Percentiles rank a stretch among this genome's conserved stretches.
Evolutionary conservation across 2,329 filamentous ascomycete genomes (phyloP).

Genomic region (Dactylonectria macrodidyma): DNA sequence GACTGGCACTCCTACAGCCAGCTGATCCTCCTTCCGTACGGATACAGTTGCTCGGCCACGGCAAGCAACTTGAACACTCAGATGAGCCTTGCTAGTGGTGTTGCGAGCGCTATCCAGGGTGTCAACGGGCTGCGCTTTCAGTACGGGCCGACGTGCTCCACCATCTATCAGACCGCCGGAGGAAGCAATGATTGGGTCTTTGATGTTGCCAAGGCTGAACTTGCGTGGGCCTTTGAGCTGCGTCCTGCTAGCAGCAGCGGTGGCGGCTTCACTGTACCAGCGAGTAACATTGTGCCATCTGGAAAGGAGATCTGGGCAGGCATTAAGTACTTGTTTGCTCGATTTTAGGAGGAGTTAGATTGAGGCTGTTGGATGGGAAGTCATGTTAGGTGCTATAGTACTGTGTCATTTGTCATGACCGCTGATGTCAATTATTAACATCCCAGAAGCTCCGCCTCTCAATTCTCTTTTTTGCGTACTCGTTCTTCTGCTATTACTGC

Average conservation of each 20-base stretch:
- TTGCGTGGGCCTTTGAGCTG: conserved; percentile 59
- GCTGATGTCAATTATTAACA: no score
- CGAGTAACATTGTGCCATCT: conserved; percentile 57
- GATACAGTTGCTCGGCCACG: conserved; percentile 68
- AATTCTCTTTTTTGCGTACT: no score
- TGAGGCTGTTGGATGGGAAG: background rate
- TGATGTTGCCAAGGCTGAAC: conserved; percentile 59
- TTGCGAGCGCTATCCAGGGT: conserved; percentile 64
- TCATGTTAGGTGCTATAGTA: no score
- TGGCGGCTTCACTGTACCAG: conserved; percentile 35
- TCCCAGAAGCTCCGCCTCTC: no score
- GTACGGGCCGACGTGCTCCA: conserved; percentile 70
- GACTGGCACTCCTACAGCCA: conserved; percentile 78
- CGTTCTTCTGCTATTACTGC: no score
- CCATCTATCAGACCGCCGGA: conserved; percentile 71
- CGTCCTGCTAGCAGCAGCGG: conserved; percentile 49
- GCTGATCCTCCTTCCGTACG: conserved; percentile 70
- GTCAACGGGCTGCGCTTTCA: conserved; percentile 58
- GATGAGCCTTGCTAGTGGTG: conserved; percentile 62
- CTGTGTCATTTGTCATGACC: no score
- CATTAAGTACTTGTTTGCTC: conserved; percentile 56
- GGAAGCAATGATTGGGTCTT: conserved; percentile 62
- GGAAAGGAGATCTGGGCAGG: conserved; percentile 61
- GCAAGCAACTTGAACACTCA: conserved; percentile 64
- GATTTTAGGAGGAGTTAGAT: conserved; percentile 5